Evolutionary conservation across 2,329 filamentous ascomycete species (phyloP).

Genomic region (Xylariaceae sp.): DNA sequence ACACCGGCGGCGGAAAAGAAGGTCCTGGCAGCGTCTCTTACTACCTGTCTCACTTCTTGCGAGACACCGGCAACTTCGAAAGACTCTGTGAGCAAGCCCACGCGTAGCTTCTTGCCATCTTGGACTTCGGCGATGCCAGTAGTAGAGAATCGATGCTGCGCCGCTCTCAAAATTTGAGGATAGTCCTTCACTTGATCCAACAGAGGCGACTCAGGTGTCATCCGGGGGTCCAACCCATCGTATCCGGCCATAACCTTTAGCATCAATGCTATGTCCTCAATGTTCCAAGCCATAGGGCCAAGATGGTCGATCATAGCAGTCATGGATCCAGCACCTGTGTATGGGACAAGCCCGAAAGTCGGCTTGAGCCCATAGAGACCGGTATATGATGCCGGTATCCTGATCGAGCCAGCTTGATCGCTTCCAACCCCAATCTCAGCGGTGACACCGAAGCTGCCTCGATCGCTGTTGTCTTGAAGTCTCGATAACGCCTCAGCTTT

Average conservation of each 20-base stretch:
- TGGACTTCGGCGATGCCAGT: slow-evolving; percentile 10
- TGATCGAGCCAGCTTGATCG: slow-evolving; percentile 36
- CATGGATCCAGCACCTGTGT: slow-evolving; percentile 32
- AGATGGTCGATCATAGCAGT: slow-evolving; percentile 32
- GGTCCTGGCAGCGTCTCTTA: slow-evolving; percentile 25
- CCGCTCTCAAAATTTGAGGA: no score
- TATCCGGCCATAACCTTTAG: slow-evolving; percentile 32
- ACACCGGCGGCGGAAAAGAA: slow-evolving; percentile 29
- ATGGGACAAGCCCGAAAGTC: slow-evolving; percentile 34
- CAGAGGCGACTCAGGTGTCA: not conserved
- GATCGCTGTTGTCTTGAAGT: not conserved
- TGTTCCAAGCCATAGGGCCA: slow-evolving; percentile 31
- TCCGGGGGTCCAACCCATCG: not conserved
- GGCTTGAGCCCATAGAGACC: slow-evolving; percentile 35
- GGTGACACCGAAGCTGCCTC: not conserved
- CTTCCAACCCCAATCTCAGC: slow-evolving; percentile 34
- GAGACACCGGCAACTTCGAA: slow-evolving; percentile 27
- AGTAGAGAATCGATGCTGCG: no score
- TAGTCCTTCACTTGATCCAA: slow-evolving; percentile 18
- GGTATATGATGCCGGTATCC: slow-evolving; percentile 30
- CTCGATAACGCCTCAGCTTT: slow-evolving; percentile 21
- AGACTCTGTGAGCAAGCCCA: slow-evolving; percentile 32
- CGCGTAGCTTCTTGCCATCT: slow-evolving; percentile 21
- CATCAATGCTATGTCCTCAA: slow-evolving; percentile 30
- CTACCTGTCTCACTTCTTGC: slow-evolving; percentile 20